Evolutionary conservation across 805 yeast species (phyloP), one percentile per base, ranked within the genome.

Genomic region (Maudiozyma bulderi): DNA sequence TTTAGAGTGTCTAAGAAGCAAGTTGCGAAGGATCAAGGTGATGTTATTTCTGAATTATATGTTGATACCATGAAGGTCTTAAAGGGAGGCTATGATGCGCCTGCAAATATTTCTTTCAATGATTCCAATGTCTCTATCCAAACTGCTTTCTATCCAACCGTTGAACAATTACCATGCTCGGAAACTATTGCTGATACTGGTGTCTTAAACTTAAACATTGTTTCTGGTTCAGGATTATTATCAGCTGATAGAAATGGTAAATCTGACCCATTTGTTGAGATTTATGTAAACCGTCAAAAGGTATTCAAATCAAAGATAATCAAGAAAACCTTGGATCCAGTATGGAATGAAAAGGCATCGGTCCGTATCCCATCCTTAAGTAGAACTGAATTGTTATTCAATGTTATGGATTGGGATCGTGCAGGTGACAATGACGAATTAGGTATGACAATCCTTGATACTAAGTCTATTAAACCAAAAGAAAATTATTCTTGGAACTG

Each of bases 141-240:
- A 62, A 68, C 82, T 48, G 82, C 81, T 55, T 85, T 73, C 57
- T 68, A 75, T 51, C 93, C 95, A 37, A 64, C 84, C 4, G 69
- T 76, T 0, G 70, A 73, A 35, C 70, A 73, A 49, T 63, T 82
- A 49, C 77, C 81, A 30, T 73, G 76, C 10, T 66, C 75, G 26
- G 93, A 85, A 57, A 73, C 84, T 5, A 73, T 84, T 51, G 60
- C 72, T 51, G 91, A 86, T 61, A 84, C 87, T 28, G 95, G 95
- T 57, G 54, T 69, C 10, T 62, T 85, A 45, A 71, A 74, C 42
- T 61, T 85, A 55, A 80, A 78, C 38, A 67, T 86, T 47, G 57
- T 81, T 38, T 72, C 77, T 44, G 93, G 81, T 32, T 71, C 71
- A 29, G 66, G 71, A 46, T 67, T 86, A 51, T 60, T 65, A 45